Conservation (phyloP, 1,139 yeast species). For the Eremothecium gossypii region DNA sequence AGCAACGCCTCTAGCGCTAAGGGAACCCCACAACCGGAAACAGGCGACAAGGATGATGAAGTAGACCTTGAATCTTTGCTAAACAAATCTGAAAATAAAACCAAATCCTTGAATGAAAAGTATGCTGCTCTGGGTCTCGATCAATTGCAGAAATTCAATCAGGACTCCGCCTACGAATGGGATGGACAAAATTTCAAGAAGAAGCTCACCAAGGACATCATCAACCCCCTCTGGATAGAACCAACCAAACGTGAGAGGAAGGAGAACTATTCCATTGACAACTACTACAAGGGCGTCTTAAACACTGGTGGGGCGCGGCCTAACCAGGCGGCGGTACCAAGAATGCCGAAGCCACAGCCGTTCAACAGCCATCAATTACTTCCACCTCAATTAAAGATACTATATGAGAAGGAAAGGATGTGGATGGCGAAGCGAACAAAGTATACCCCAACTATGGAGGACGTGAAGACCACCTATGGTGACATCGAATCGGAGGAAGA, state of each 20-base stretch:
- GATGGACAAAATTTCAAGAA: slow-evolving; percentile 74
- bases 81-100: slow-evolving; percentile 69
- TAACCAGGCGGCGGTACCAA: slow-evolving; percentile 45
- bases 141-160: slow-evolving; percentile 72
- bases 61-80: slow-evolving; percentile 77
- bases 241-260: slow-evolving; percentile 74
- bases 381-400: slow-evolving; percentile 49
- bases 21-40: slow-evolving; percentile 29
- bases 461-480: slow-evolving; percentile 34
- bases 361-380: slow-evolving; percentile 69
- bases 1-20: slow-evolving; percentile 17
- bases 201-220: slow-evolving; percentile 40
- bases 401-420: slow-evolving; percentile 58
- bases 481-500: slow-evolving; percentile 31
- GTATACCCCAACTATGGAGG: slow-evolving; percentile 29
- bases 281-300: slow-evolving; percentile 68
- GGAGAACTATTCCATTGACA: slow-evolving; percentile 69
- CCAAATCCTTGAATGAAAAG: slow-evolving; percentile 65
- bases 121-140: slow-evolving; percentile 82
- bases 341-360: slow-evolving; percentile 51
- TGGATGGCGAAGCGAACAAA: slow-evolving; percentile 29
- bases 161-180: slow-evolving; percentile 73
- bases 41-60: slow-evolving; percentile 37
- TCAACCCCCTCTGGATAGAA: slow-evolving; percentile 47
- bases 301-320: slow-evolving; percentile 50